A percentile compares a stretch with the other conserved stretches of the same genome.
phyloP scores from a whole-genome alignment of 2,329 filamentous ascomycete species.

The Colletotrichum liaoningense region DNA sequence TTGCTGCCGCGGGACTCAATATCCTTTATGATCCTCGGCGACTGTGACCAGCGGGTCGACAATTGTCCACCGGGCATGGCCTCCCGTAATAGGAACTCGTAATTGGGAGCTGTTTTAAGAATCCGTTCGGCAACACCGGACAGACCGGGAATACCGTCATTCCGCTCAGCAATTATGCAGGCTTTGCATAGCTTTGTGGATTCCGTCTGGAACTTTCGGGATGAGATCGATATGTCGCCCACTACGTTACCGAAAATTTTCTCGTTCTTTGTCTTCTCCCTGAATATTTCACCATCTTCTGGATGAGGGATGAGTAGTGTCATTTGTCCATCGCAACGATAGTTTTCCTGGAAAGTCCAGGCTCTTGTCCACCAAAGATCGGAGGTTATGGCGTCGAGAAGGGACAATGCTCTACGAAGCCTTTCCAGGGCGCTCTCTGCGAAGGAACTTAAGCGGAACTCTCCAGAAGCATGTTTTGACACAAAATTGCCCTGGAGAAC shows the following conservation, averaged over 20 bases:
- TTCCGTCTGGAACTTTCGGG: background rate
- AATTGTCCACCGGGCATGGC: background rate
- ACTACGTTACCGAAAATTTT: background rate
- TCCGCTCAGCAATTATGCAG: background rate
- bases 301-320: background rate
- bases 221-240: background rate
- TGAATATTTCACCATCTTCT: background rate
- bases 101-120: background rate
- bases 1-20: background rate
- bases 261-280: background rate
- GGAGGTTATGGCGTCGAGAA: background rate
- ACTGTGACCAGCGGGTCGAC: background rate
- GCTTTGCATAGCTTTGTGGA: background rate
- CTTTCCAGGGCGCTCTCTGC: background rate
- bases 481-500: background rate
- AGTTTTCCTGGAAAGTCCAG: slow-evolving; percentile 4
- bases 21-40: background rate
- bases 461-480: background rate
- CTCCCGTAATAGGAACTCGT: background rate
- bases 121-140: background rate
- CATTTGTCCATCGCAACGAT: background rate
- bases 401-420: background rate
- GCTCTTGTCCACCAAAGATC: slow-evolving; percentile 9
- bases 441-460: background rate
- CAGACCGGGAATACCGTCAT: background rate